phyloP scores from a whole-genome alignment of 768 basidiomycete genomes.

The Termitomyces heimii region DNA sequence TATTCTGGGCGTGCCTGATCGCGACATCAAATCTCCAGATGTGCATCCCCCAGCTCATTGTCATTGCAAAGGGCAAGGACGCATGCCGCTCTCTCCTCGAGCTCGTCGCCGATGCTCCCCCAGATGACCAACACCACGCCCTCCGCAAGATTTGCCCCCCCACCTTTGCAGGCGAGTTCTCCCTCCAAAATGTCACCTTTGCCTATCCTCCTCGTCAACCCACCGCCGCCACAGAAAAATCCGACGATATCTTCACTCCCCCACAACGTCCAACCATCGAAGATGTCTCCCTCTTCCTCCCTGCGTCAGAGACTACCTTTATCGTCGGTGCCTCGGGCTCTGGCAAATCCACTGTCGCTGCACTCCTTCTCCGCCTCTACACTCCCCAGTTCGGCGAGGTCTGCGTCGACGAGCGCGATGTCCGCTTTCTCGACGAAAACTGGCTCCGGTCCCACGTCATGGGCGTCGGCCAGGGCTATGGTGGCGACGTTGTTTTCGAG shows the following conservation, averaged over 20 bases:
- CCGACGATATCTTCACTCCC: conserved; percentile 44
- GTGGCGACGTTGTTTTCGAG: conserved; percentile 68
- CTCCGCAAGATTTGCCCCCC: conserved; percentile 64
- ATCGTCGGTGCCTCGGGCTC: conserved; percentile 89
- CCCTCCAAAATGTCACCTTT: conserved; percentile 71
- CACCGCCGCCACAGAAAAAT: background rate
- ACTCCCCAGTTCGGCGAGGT: conserved; percentile 57
- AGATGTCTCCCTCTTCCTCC: conserved; percentile 61
- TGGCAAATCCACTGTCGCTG: conserved; percentile 88
- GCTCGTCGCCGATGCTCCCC: conserved; percentile 45
- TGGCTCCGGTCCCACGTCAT: conserved; percentile 71
- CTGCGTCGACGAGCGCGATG: conserved; percentile 74
- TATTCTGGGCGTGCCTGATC: conserved; percentile 95
- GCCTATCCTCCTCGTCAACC: conserved; percentile 68
- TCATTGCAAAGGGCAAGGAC: conserved; percentile 76
- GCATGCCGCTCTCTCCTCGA: conserved; percentile 66
- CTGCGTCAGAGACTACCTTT: conserved; percentile 78
- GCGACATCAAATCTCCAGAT: conserved; percentile 85
- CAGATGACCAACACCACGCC: conserved; percentile 24
- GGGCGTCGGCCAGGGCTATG: conserved; percentile 62
- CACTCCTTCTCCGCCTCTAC: conserved; percentile 80
- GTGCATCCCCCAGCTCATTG: conserved; percentile 77
- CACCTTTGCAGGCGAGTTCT: conserved; percentile 68
- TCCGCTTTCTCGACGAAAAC: conserved; percentile 63
- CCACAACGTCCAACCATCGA: conserved; percentile 49